Evolutionary conservation across 371 early-diverging fungal species (phyloP).

Genomic region (Nematocida major): DNA sequence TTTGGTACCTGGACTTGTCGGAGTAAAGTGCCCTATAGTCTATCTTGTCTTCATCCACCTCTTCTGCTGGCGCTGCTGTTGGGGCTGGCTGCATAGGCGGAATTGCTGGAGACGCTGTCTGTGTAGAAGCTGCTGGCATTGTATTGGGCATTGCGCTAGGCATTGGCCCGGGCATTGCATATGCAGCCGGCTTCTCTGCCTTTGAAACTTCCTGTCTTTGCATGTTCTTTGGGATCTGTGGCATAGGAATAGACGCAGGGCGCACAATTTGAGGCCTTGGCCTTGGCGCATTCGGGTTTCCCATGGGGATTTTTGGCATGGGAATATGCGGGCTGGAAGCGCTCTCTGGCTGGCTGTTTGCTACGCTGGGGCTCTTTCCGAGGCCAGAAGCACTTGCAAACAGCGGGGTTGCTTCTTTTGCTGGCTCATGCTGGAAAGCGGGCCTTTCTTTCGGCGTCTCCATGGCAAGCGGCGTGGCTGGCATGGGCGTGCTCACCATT

Average conservation of each 20-base stretch:
- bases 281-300: neutral
- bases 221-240: neutral
- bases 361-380: neutral
- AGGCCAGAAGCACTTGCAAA: neutral
- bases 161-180: neutral
- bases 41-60: neutral
- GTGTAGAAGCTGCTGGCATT: neutral
- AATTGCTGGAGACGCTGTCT: neutral
- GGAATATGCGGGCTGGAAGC: neutral
- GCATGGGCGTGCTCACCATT: neutral
- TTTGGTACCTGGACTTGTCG: slow-evolving; percentile 23
- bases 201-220: neutral
- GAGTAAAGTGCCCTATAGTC: slow-evolving; percentile 25
- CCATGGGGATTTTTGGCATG: neutral
- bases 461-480: neutral
- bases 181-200: neutral
- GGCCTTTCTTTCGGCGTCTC: neutral
- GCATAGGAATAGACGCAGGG: neutral
- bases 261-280: neutral
- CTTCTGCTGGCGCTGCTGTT: neutral
- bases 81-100: neutral
- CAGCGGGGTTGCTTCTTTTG: neutral
- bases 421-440: neutral
- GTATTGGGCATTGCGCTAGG: neutral
- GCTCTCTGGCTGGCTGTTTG: neutral